Evolutionary conservation across 495 filamentous ascomycete genomes (phyloP), one percentile per base, ranked within the genome.

Genomic region (Coniosporium apollinis): DNA sequence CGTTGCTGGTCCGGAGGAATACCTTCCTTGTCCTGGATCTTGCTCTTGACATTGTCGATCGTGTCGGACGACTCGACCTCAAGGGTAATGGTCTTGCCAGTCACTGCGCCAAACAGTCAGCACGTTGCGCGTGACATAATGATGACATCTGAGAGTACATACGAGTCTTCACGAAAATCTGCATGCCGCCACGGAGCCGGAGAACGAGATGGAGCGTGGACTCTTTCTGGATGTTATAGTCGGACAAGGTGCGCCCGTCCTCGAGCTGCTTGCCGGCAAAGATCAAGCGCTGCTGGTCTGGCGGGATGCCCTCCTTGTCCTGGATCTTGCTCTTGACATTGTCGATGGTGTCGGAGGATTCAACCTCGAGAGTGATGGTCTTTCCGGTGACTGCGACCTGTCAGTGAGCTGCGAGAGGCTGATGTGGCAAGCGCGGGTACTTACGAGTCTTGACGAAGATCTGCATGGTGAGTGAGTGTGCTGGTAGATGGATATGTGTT

Each of bases 211-310:
- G 87, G 19, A 94, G 79, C 17, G 87, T 94, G 9, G 78, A 85
- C 61, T 94, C 87, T 72, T 94, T 96, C 64, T 94, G 89, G 39
- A 96, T 94, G 58, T 94, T 96, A 68, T 96, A 96, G 58, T 96
- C 87, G 39, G 79, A 86, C 5, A 96, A 71, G 42, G 87, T 96
- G 39, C 87, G 87, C 44, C 87, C 87, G 55, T 96, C 87, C 57
- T 96, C 87, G 9, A 96, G 75, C 56, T 96, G 87, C 75, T 96
- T 96, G 44, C 87, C 87, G 43, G 87, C 87, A 54, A 96, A 96
- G 65, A 96, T 96, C 63, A 96, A 63, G 56, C 87, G 87, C 70
- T 96, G 87, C 60, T 96, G 87, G 60, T 96, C 87, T 8, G 87
- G 87, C 30, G 87, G 87, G 49, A 96, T 96, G 28, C 87, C 87